Evolutionary conservation across 2,329 filamentous ascomycete species (phyloP), one percentile per base, ranked within the genome.

Genomic region (Aspergillus nomiae): DNA sequence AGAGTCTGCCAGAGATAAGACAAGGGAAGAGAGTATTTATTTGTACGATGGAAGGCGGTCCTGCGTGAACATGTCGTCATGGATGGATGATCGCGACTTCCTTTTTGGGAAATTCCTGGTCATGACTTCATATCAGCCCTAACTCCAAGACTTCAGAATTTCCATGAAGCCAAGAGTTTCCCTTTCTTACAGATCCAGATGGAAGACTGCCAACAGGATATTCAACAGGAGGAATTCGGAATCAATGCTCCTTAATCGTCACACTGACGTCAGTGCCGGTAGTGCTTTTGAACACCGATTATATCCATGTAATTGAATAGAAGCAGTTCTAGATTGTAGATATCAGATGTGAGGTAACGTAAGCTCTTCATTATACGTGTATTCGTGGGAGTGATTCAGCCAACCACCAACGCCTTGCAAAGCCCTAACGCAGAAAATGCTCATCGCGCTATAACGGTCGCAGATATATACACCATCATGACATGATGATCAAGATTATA

Each of bases 221-320:
- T 24, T 28, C 10, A 14, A 48, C 21, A 48, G 43, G 14, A 28
- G 4, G 21, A 10, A n/a, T 51, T 32, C 28, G 48, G 48, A 51
- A 51, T n/a, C 48, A n/a, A 51, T 34, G 10, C 34, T 21, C 28
- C 48, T 12, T 6, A 6, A 8, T 21, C 64, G 58, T 67, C 65
- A 66, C 38, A 36, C 56, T 67, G 65, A 67, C 65, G 65, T 67
- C 65, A 67, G 60, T 46, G 12, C 26, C 38, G 32, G 10, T 4
- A 48, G 14, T 51, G 9, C 7, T 34, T 6, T 14, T 51, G 28
- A n/a, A 32, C 14, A 28, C 1, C 16, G 19, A 26, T 12, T 14
- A 36, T 16, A 14, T 19, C 10, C 21, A 48, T 48, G 45, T 36
- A 16, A 7, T 26, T 28, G 21, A 9, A 48, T 24, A 46, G 4